Conservation (phyloP, 306 rosid genomes). For the Hippophae gyantsensis region DNA sequence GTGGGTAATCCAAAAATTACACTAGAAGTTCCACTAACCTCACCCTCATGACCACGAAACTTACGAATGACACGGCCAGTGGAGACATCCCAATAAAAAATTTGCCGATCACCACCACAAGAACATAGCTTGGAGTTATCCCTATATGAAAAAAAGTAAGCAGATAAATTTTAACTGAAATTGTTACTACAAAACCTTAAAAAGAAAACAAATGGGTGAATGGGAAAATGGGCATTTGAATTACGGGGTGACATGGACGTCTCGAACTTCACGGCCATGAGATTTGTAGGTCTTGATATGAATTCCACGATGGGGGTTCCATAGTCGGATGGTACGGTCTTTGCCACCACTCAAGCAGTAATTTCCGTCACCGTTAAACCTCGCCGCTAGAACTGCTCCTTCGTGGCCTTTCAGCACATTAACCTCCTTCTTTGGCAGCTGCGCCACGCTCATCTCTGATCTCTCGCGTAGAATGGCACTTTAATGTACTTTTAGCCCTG, state of each 20-base stretch:
- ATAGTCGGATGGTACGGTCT: slow-evolving; percentile 88
- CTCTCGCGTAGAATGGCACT: neutral
- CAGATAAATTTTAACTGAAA: neutral
- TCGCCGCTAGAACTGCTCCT: slow-evolving; percentile 65
- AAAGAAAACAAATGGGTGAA: neutral
- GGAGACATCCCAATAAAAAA: slow-evolving; percentile 88
- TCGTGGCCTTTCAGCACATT: slow-evolving; percentile 73
- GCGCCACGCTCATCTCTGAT: slow-evolving; percentile 36
- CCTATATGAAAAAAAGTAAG: slow-evolving; percentile 23
- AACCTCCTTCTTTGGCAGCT: slow-evolving; percentile 51
- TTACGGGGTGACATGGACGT: slow-evolving; percentile 74
- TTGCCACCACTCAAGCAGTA: slow-evolving; percentile 76
- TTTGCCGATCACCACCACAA: slow-evolving; percentile 80
- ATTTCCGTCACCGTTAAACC: slow-evolving; percentile 73
- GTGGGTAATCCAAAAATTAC: neutral
- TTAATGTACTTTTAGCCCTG: too few relatives aligned
- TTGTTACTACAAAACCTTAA: neutral
- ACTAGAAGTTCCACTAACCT: slow-evolving; percentile 21
- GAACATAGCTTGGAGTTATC: slow-evolving; percentile 82
- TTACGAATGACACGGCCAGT: slow-evolving; percentile 75
- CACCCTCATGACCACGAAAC: slow-evolving; percentile 86
- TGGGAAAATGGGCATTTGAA: slow-evolving; percentile 2
- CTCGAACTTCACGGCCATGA: slow-evolving; percentile 83
- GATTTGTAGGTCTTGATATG: slow-evolving; percentile 90
- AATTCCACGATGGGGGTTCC: slow-evolving; percentile 94